These are phyloP conservation scores for Ormosia semicastrata DNA, from an alignment of 306 rosid genomes.

Conservation along the genomic window DNA sequence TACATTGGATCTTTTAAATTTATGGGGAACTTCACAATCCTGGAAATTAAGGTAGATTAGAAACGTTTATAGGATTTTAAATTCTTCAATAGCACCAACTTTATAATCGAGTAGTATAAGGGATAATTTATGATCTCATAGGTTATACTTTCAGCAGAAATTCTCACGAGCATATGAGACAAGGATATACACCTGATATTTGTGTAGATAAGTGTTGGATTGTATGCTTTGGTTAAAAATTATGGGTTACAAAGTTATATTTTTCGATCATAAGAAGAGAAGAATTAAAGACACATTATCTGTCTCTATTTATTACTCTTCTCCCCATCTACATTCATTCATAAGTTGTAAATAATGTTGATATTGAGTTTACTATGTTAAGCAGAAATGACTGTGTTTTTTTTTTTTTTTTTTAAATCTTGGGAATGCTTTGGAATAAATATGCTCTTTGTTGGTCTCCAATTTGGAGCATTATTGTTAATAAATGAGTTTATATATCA, in stretches of 20 bases:
- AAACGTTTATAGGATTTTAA: too few relatives aligned
- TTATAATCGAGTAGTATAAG: too few relatives aligned
- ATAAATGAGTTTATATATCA: background rate
- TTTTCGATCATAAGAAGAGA: background rate
- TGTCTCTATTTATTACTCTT: background rate
- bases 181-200: background rate
- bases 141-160: background rate
- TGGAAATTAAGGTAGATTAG: too few relatives aligned
- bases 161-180: background rate
- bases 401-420: background rate
- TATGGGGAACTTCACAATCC: too few relatives aligned
- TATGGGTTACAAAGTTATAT: background rate
- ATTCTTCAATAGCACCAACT: too few relatives aligned
- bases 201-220: background rate
- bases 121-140: too few relatives aligned
- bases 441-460: background rate
- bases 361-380: background rate
- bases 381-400: background rate
- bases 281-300: background rate
- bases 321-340: background rate
- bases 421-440: background rate
- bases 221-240: background rate
- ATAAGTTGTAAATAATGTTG: background rate
- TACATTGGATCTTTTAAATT: too few relatives aligned
- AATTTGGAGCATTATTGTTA: background rate